A percentile compares a stretch with the other conserved stretches of the same genome.
Conservation (phyloP, 2,329 filamentous ascomycete genomes). For the Pestalotiopsis sp. region DNA sequence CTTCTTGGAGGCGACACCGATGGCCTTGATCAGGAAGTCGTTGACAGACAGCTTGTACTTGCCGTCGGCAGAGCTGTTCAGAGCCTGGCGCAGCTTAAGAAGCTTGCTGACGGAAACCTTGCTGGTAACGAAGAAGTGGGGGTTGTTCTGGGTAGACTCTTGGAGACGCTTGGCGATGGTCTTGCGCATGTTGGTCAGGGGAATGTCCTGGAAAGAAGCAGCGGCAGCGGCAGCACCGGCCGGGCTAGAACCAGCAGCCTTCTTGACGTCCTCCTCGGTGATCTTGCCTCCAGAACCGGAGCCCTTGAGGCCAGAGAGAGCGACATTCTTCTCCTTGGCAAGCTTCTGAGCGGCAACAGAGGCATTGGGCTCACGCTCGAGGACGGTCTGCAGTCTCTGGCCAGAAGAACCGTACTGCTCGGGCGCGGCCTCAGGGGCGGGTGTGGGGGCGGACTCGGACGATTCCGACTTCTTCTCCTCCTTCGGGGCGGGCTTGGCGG, state of each 20-base stretch:
- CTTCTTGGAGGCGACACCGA: conserved; percentile 85
- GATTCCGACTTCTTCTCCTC: conserved; percentile 68
- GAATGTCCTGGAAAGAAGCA: conserved; percentile 79
- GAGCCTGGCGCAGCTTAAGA: conserved; percentile 89
- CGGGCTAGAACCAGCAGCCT: conserved; percentile 68
- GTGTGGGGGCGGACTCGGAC: conserved; percentile 57
- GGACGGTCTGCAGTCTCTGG: conserved; percentile 78
- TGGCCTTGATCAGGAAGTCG: conserved; percentile 98
- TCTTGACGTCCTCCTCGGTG: conserved; percentile 92
- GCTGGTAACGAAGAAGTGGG: conserved; percentile 96
- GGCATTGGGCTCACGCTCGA: conserved; percentile 80
- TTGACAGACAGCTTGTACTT: conserved; percentile 99
- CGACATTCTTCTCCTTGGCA: conserved; percentile 82
- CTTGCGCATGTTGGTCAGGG: conserved; percentile 94
- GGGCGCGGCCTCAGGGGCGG: conserved; percentile 56
- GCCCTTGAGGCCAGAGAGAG: conserved; percentile 80
- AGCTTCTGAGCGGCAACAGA: conserved; percentile 77
- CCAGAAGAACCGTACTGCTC: conserved; percentile 74
- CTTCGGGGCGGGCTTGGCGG: conserved; percentile 66
- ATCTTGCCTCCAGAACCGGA: conserved; percentile 84
- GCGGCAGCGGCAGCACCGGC: conserved; percentile 52
- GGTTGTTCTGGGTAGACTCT: conserved; percentile 90
- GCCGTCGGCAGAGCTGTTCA: conserved; percentile 87
- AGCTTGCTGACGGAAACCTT: conserved; percentile 93
- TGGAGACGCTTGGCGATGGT: conserved; percentile 90